Base-by-base conservation (phyloP, 2,329 filamentous ascomycete species). In the Lecanicillium sp. region DNA sequence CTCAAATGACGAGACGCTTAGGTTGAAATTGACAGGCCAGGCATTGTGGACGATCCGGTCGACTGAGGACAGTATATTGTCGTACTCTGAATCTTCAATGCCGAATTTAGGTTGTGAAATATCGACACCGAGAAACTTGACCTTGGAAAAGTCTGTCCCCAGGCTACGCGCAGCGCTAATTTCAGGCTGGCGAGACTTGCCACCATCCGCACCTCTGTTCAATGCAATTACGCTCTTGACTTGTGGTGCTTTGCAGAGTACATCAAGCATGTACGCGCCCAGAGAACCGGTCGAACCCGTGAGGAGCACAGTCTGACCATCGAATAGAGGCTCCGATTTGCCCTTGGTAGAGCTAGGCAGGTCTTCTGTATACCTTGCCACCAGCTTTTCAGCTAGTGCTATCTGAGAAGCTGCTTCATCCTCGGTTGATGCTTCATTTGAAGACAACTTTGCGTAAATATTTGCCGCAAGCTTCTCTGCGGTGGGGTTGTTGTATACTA, bases 201-300 rank as follows among this genome's bases (percentile, higher is more conserved):
- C 59, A 1, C 63, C 63, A 20, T 71, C 64, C 3, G 54, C 52
- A 9, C 48, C 51, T 14, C 55, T 49, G 36, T 58, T 58, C 9
- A 58, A 41, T 5, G 47, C 48, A 16, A 54, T 33, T 5, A 58
- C 27, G 11, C 42, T 50, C 9, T 22, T 28, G 3, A 46, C 42
- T 4, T 33, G 12, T 3, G 37, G 28, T 43, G 32, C 7, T 22
- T 35, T n/a, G 17, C 33, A 35, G 57, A 54, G 9, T 64, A 55
- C 44, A 17, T 63, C 54, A 7, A 70, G 56, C 3, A 95, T 68
- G 53, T 88, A 92, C 0, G 85, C 75, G 13, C 88, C 89, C 14
- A 95, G 62, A 62, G 94, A 94, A 3, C 89, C 89, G 5, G 89
- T 95, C 3, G 83, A 85, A 17, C 89, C 89, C 2, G 88, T 95